Base-by-base conservation (phyloP, 768 basidiomycete species). In the Russula brevipes region DNA sequence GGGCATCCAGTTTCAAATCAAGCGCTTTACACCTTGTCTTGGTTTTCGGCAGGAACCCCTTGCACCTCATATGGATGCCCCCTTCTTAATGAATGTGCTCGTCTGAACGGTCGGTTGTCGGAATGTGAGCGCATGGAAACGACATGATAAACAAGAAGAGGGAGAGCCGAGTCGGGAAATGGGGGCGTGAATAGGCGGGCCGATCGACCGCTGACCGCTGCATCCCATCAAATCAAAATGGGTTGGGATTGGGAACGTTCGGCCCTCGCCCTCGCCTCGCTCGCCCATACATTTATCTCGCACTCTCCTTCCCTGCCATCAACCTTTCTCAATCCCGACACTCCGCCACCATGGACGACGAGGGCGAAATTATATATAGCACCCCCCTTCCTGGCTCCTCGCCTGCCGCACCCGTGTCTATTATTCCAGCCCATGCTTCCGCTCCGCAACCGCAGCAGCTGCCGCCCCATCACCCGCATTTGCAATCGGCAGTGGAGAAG, bases 401-500 rank as follows among this genome's bases (percentile, higher is more conserved):
- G 2, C 31, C 54, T 46, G 19, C 50, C 38, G 51, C 39, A 5
- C 24, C 54, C 5, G 24, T 14, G 38, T 31, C 57, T 5, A 30
- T 30, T 4, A 30, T 30, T 4, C 39, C 35, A 8, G 19, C 60
- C 5, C 16, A 19, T 7, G 59, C 46, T 5, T 31, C 56, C 24
- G 12, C 31, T 5, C 44, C 11, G 11, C 44, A n/a, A 7, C 55
- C 45, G 24, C 36, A 38, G 36, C 54, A 16, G 17, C 46, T 12
- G 2, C 19, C 24, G 5, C 54, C 42, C 2, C 24, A 24, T 24
- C 24, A 24, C 24, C 24, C 24, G 24, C 24, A 24, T 24, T 61
- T 50, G 3, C 51, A 30, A 19, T 50, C 65, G 5, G 17, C 49
- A 2, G 47, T 17, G 7, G 70, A 72, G 54, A 80, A 81, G 69